Percentiles rank a stretch among this genome's conserved stretches.
Evolutionary conservation across 768 basidiomycete genomes (phyloP).

Genomic region (Fomitopsis serialis): DNA sequence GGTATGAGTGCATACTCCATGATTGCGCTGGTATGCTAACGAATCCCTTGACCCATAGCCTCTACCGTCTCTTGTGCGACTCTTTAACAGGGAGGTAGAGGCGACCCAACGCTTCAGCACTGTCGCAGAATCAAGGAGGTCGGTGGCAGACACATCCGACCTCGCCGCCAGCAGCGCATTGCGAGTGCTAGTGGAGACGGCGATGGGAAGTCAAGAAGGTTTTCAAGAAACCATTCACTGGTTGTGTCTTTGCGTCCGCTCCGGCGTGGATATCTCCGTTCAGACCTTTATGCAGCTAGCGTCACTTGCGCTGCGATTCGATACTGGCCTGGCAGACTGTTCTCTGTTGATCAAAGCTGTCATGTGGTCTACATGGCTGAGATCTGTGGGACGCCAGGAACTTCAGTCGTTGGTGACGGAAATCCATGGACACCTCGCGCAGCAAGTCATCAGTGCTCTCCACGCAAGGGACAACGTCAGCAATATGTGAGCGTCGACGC

Average conservation of each 20-base stretch:
- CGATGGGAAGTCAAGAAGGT: slow-evolving; percentile 36
- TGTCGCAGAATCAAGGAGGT: slow-evolving; percentile 25
- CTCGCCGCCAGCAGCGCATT: slow-evolving; percentile 45
- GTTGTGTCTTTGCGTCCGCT: slow-evolving; percentile 55
- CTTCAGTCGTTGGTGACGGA: slow-evolving; percentile 45
- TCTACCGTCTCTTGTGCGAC: slow-evolving; percentile 45
- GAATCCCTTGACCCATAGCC: too few relatives aligned
- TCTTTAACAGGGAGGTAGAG: slow-evolving; percentile 54
- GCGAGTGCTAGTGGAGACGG: slow-evolving; percentile 40
- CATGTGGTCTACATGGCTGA: slow-evolving; percentile 56
- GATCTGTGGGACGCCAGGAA: slow-evolving; percentile 52
- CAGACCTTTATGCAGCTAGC: slow-evolving; percentile 45
- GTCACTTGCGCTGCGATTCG: slow-evolving; percentile 31
- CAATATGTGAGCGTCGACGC: slow-evolving; percentile 33
- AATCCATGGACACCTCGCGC: slow-evolving; percentile 40
- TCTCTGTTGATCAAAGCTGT: slow-evolving; percentile 48
- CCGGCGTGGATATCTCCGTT: slow-evolving; percentile 60
- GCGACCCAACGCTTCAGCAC: slow-evolving; percentile 34
- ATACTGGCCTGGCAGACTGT: slow-evolving; percentile 38
- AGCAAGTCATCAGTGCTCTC: slow-evolving; percentile 34
- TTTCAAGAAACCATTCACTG: slow-evolving; percentile 48
- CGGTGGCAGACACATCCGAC: slow-evolving; percentile 24
- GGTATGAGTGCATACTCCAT: slow-evolving; percentile 24
- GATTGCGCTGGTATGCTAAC: too few relatives aligned
- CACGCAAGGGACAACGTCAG: slow-evolving; percentile 21